These are phyloP conservation scores for Vaccinium darrowii DNA, from an alignment of 148 eudicot genomes.

Conservation along the genomic window DNA sequence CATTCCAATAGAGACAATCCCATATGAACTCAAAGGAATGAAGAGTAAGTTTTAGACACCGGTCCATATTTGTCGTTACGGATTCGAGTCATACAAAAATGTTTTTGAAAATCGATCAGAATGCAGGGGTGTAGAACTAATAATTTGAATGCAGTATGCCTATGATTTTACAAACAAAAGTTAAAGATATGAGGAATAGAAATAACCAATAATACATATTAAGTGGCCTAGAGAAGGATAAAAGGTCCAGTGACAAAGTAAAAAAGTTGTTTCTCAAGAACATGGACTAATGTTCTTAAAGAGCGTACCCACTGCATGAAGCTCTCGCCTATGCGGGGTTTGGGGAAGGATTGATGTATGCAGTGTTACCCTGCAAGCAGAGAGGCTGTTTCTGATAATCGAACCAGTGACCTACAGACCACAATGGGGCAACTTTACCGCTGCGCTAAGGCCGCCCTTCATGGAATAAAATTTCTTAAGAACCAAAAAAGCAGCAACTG, in stretches of 20 bases:
- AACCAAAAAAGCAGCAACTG: background rate
- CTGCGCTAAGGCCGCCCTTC: too few species aligned
- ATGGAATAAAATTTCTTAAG: background rate
- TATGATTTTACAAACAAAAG: background rate
- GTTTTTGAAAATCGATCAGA: background rate
- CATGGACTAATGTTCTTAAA: too few species aligned
- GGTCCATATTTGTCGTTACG: background rate
- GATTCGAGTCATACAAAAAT: background rate
- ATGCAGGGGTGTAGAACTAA: background rate
- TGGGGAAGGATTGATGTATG: too few species aligned
- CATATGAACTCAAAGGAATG: background rate
- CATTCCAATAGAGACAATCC: background rate
- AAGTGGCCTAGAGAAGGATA: background rate
- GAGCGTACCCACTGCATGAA: too few species aligned
- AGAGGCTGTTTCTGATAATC: too few species aligned
- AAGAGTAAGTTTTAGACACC: background rate
- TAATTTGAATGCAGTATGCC: slow-evolving; percentile 6
- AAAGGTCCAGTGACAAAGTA: background rate
- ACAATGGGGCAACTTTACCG: too few species aligned
- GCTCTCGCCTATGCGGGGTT: too few species aligned
- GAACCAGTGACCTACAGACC: too few species aligned
- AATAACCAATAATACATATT: background rate
- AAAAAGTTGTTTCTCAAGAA: background rate
- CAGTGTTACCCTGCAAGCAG: too few species aligned
- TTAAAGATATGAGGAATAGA: background rate